Percentiles rank a stretch among this genome's conserved stretches.
These are phyloP conservation scores for Cystobasidium ongulense DNA, from an alignment of 768 basidiomycete species.

Conservation along the genomic window DNA sequence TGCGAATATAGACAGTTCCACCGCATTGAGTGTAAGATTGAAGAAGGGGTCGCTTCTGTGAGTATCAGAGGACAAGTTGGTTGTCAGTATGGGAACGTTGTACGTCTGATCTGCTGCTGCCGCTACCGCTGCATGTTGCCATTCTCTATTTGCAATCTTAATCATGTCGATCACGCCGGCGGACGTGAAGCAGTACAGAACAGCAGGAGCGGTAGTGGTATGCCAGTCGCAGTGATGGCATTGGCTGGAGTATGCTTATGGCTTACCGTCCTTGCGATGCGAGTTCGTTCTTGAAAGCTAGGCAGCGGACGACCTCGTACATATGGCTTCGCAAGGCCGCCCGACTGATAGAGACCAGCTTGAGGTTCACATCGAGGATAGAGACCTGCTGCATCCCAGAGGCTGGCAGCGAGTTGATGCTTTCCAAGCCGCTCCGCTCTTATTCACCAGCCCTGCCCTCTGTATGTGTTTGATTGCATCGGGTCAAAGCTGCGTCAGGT, in stretches of 20 bases:
- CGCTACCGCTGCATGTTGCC: not conserved
- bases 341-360: conserved; percentile 18
- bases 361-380: conserved; percentile 25
- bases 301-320: conserved; percentile 16
- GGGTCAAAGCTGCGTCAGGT: too few species aligned
- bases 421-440: not conserved
- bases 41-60: conserved; percentile 37
- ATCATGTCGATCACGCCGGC: too few species aligned
- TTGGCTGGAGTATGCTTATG: not conserved
- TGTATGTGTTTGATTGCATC: not conserved
- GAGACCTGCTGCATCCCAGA: not conserved
- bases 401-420: not conserved
- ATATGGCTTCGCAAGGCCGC: not conserved
- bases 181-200: not conserved
- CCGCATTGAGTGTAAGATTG: conserved; percentile 51
- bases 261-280: conserved; percentile 6
- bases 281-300: conserved; percentile 4
- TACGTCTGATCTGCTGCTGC: not conserved
- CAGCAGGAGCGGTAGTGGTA: not conserved
- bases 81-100: not conserved
- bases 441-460: not conserved
- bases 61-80: not conserved
- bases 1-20: conserved; percentile 54
- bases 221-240: not conserved
- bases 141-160: too few species aligned